A percentile compares a stretch with the other conserved stretches of the same genome.
phyloP scores from a whole-genome alignment of 306 rosid species.

The Trifolium pratense region DNA sequence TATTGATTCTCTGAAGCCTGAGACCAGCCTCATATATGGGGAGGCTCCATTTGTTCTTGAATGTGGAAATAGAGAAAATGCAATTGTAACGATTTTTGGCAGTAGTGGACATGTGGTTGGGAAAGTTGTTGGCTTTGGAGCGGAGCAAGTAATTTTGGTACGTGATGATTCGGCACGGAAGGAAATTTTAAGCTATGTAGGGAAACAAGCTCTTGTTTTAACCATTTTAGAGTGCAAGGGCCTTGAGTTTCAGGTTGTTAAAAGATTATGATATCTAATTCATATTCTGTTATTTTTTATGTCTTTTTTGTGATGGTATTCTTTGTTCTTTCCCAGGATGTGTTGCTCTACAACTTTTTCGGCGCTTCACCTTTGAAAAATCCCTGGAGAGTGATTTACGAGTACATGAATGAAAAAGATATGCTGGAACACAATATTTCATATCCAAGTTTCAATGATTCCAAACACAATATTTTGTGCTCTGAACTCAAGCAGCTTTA shows the following conservation, averaged over 20 bases:
- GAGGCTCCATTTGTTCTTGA: slow-evolving; percentile 73
- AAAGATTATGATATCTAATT: not conserved
- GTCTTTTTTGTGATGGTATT: too few species aligned
- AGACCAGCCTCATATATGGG: slow-evolving; percentile 65
- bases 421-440: slow-evolving; percentile 45
- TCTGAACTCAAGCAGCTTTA: slow-evolving; percentile 75
- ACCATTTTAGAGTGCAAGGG: slow-evolving; percentile 82
- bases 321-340: slow-evolving; percentile 56
- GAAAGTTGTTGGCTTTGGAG: slow-evolving; percentile 75
- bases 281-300: too few species aligned
- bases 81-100: slow-evolving; percentile 70
- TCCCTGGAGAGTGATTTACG: slow-evolving; percentile 65
- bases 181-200: slow-evolving; percentile 54
- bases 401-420: slow-evolving; percentile 62
- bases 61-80: slow-evolving; percentile 57
- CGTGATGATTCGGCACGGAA: slow-evolving; percentile 62
- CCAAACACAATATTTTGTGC: slow-evolving; percentile 71
- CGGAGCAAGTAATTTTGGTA: slow-evolving; percentile 81
- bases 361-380: slow-evolving; percentile 62
- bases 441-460: slow-evolving; percentile 48
- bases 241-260: slow-evolving; percentile 77
- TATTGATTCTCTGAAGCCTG: slow-evolving; percentile 69
- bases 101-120: slow-evolving; percentile 43
- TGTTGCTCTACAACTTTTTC: slow-evolving; percentile 69
- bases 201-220: slow-evolving; percentile 75